phyloP scores from a whole-genome alignment of 495 filamentous ascomycete genomes.

The Podospora sp. region DNA sequence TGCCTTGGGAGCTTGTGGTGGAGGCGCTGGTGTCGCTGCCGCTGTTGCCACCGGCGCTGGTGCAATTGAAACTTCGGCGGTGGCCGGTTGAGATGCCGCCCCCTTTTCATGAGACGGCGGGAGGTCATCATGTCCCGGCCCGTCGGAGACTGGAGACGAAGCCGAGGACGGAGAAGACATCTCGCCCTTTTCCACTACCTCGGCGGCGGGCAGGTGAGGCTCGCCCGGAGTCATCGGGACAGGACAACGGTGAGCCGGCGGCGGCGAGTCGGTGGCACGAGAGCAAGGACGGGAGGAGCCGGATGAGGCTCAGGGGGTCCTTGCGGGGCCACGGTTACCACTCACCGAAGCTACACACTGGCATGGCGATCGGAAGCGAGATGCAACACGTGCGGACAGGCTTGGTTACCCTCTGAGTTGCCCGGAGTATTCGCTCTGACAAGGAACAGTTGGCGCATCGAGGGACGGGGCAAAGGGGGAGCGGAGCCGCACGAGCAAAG shows the following conservation, averaged over 20 bases:
- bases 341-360: not conserved
- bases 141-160: not conserved
- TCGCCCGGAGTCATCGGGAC: conserved; percentile 13
- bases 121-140: not conserved
- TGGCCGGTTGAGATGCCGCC: conserved; percentile 2
- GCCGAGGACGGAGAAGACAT: not conserved
- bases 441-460: not conserved
- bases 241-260: not conserved
- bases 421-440: not conserved
- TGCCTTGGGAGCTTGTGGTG: conserved; percentile 12
- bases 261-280: conserved; percentile 4
- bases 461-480: not conserved
- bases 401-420: not conserved
- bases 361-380: conserved; percentile 17
- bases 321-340: conserved; percentile 18
- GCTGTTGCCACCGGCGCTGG: not conserved
- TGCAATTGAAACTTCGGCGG: not conserved
- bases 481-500: conserved; percentile 9
- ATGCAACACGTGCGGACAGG: conserved; percentile 15
- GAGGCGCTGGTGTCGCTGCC: conserved; percentile 1
- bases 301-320: conserved; percentile 18
- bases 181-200: not conserved
- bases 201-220: not conserved
- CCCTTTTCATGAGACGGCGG: conserved; percentile 6
- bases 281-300: conserved; percentile 6